Base-by-base conservation (phyloP, 768 basidiomycete species). In the Tricholoma matsutake region DNA sequence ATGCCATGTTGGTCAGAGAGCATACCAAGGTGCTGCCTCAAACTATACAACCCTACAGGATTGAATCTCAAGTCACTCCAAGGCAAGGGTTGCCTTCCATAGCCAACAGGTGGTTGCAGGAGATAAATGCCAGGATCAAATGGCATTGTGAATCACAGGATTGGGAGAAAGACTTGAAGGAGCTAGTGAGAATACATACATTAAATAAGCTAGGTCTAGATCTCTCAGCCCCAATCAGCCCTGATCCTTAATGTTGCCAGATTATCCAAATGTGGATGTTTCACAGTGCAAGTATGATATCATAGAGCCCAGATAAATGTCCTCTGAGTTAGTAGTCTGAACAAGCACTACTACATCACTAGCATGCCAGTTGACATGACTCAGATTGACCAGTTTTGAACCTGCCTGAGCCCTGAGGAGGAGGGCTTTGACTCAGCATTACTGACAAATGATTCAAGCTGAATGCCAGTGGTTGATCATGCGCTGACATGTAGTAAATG, bases 21-120 rank as follows among this genome's bases (percentile, higher is more conserved):
- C 18, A 22, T 45, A 22, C 43, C 43, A 20, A 45, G 43, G 20
- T 7, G 7, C 20, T 16, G 9, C 53, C 53, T 54, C 16, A 54
- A 22, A 54, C 20, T 54, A 22, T 28, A 54, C 16, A 54, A n/a
- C 16, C 53, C 53, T 3, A 54, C 31, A 32, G 53, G 53, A 35
- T 54, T 54, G 53, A 54, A 54, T 31, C 29, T 54, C n/a, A 54
- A 22, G n/a, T 54, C 31, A 45, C 20, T 45, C 43, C 43, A 45
- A 45, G 43, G 18, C n/a, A 20, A 45, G 43, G 43, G 43, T 45
- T 45, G 20, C 20, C 43, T 6, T 7, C 20, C 43, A 45, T 10
- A 18, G 18, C 43, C 43, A 45, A 45, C 18, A 20, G 43, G 43
- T 45, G 43, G 43, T 45, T 18, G 43, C 43, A 10, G 20, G 43